These are phyloP conservation scores for Globisporangium ultimum DNA, from an alignment of 352 stramenopile species.

Conservation along the genomic window DNA sequence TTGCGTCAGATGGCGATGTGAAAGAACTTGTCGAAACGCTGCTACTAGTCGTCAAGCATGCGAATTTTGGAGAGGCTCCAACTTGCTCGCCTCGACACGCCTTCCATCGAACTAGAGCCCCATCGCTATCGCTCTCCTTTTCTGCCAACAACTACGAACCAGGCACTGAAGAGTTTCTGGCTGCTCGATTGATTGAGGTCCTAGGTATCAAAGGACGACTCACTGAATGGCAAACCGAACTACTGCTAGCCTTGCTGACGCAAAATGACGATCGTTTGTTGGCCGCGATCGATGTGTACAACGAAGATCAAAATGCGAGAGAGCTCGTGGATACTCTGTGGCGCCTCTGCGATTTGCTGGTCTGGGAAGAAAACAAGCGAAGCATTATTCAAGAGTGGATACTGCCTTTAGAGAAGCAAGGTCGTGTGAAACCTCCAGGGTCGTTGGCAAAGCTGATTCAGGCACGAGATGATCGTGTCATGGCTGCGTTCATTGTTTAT, in stretches of 20 bases:
- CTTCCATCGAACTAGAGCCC: background rate
- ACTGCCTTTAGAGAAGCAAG: constrained; percentile 31
- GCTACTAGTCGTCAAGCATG: constrained; percentile 80
- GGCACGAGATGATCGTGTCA: constrained; percentile 53
- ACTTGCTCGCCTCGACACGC: constrained; percentile 19
- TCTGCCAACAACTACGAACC: constrained; percentile 2
- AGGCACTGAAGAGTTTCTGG: constrained; percentile 22
- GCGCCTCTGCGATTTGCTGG: constrained; percentile 57
- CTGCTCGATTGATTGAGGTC: constrained; percentile 29
- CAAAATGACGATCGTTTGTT: constrained; percentile 45
- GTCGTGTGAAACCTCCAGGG: constrained; percentile 21
- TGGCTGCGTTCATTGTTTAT: constrained; percentile 65
- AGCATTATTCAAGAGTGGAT: constrained; percentile 58
- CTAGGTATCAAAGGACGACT: constrained; percentile 32
- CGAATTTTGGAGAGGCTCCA: constrained; percentile 42
- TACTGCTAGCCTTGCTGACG: constrained; percentile 46
- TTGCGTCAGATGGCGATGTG: constrained; percentile 65
- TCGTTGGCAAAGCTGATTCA: constrained; percentile 44
- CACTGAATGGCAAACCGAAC: constrained; percentile 52
- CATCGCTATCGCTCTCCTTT: constrained; percentile 7
- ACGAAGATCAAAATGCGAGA: constrained; percentile 34
- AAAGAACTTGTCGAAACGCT: constrained; percentile 78
- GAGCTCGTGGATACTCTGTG: constrained; percentile 58
- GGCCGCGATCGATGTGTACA: constrained; percentile 53
- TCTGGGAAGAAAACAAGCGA: constrained; percentile 52